Percentiles rank a stretch among this genome's conserved stretches.
Conservation (phyloP, 2,329 filamentous ascomycete genomes). For the Apiospora arundinis region DNA sequence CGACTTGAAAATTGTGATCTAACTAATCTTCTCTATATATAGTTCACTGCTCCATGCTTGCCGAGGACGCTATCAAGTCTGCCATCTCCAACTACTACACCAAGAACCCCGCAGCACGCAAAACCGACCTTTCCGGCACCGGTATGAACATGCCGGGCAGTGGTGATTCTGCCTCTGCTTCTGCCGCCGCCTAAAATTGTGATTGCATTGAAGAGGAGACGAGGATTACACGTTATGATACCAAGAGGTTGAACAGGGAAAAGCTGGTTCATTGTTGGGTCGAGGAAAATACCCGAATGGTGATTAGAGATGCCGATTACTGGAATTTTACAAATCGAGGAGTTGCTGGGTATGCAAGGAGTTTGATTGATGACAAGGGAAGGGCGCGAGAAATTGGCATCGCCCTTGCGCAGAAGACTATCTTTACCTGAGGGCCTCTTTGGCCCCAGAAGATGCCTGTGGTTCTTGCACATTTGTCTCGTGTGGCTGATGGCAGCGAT, state of each 20-base stretch:
- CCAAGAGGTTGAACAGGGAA: neutral
- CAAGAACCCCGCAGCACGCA: constrained; percentile 80
- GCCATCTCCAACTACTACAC: constrained; percentile 91
- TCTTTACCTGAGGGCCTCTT: constrained; percentile 1
- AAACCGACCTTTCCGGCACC: constrained; percentile 80
- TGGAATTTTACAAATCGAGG: neutral
- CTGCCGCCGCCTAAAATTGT: neutral
- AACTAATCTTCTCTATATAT: constrained; percentile 37
- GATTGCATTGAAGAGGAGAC: neutral
- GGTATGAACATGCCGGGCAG: constrained; percentile 33
- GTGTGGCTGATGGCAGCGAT: neutral
- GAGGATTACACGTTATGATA: neutral
- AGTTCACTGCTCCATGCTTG: constrained; percentile 93
- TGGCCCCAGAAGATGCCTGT: neutral
- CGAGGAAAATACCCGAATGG: neutral
- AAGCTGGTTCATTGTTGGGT: neutral
- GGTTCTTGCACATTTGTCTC: neutral
- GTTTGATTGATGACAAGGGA: constrained; percentile 12
- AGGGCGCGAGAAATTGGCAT: neutral
- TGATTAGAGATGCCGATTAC: neutral
- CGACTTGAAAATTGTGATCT: neutral
- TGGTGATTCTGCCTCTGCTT: neutral
- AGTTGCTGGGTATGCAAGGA: constrained; percentile 11
- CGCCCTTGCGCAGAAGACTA: neutral
- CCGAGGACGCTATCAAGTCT: constrained; percentile 91